Evolutionary conservation across 495 filamentous ascomycete genomes (phyloP), one percentile per base, ranked within the genome.

Genomic region (Xylaria longipes): DNA sequence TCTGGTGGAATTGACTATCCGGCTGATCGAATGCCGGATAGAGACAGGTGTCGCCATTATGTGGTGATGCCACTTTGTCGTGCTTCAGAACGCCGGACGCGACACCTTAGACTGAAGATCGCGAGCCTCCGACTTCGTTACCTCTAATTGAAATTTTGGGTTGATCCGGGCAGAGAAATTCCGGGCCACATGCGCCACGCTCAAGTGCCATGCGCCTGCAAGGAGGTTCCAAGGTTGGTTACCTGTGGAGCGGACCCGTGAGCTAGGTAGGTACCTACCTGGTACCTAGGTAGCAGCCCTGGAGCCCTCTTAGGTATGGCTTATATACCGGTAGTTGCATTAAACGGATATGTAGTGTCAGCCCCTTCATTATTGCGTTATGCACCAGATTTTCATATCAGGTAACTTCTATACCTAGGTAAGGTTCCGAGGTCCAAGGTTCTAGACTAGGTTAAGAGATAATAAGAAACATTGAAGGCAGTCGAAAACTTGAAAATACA

Each of bases 1-100:
- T 46, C 54, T 71, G 25, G 68, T 37, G 15, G 69, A 37, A 50
- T 64, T 60, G 62, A 77, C 46, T 72, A 79, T 70, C 48, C 75
- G 75, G 70, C 79, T 81, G 76, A 85, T 79, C 33, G 81, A 76
- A 73, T 84, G 85, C 74, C 85, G 81, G 50, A 86, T 68, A n/a
- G 81, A 74, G 64, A 74, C 77, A 63, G 82, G 76, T 63, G 79
- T 79, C 67, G 84, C 83, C 84, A 87, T 87, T 29, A 54, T 71
- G 27, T 52, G 41, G 50, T 57, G 35, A 46, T 57, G 60, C 41
- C 17, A 56, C 29, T 29, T 35, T 45, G 45, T 39, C 50, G 69
- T 46, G 37, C 15, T 35, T 20, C 14, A 54, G 50, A 50, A 33
- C 20, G 29, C 37, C 61, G 20, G 64, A 35, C 64, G 64, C 70